Base-by-base conservation (phyloP, 2,329 filamentous ascomycete species). In the Verruconis gallopava region DNA sequence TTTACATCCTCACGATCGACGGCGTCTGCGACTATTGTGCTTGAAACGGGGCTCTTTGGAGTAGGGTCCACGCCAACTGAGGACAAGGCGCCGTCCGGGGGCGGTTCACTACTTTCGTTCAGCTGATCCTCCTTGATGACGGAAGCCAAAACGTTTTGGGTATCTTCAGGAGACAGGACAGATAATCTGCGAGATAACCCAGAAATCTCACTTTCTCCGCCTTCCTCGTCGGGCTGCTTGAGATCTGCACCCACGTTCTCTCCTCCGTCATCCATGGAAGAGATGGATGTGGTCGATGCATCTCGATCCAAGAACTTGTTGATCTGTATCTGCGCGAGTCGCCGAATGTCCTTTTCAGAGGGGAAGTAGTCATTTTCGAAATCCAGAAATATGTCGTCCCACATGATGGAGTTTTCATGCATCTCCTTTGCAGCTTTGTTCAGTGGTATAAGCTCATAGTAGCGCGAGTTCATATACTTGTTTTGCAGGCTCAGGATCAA, bases 391-490 rank as follows among this genome's bases (percentile, higher is more conserved):
- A 77, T 77, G 18, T 81, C 77, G 54, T 98, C 93, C 91, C 91
- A 98, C 49, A 88, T 85, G 15, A 86, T 79, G 3, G 89, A 88
- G 51, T 84, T 93, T 55, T 95, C 88, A 49, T 96, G 79, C 68
- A 94, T 91, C 43, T 85, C 82, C 50, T 89, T 79, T 38, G 95
- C 75, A 5, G 89, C 82, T 44, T 81, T 73, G 51, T 96, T 98
- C 48, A 98, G 72, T 0, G 93, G 91, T 38, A 96, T 88, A 42
- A 95, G 80, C 60, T 98, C 91, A 65, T 94, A 98, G 56, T 96
- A 96, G 55, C 85, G 88, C 2, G 88, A 94, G 48, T 79, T 79
- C 65, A 91, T 86, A 56, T 98, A 98, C 47, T 84, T 85, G 22
- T 88, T 79, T 57, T 95, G 86, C 6, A 98, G 68, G 47, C 85